Evolutionary conservation across 331 rosid species (phyloP), one percentile per base, ranked within the genome.

Genomic region (Erythrophleum ivorense): DNA sequence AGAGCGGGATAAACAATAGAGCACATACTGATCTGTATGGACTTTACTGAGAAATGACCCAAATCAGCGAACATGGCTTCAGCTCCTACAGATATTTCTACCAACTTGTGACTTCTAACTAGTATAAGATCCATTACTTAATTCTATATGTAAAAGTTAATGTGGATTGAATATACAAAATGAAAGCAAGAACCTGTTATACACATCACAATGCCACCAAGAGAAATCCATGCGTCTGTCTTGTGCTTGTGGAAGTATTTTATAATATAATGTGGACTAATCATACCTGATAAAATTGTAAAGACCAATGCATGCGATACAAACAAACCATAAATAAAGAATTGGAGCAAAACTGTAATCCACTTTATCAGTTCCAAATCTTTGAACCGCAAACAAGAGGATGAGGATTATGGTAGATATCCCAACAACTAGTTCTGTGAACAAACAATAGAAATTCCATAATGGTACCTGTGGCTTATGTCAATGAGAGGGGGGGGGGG

Each of bases 1-100:
- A 91, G 90, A 54, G 93, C 80, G 0, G 93, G 96, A 76, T 91
- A 89, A 0, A 88, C 84, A 16, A 88, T 29, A 3, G 81, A 34
- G 33, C 96, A 89, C 93, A 86, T 89, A 73, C 96, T 91, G 24
- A 91, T 76, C 58, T 88, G 92, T 48, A 89, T 83, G 18, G 96
- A 84, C 45, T 13, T 80, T n/a, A 91, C 87, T 0, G 86, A 81
- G 86, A 91, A 91, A 70, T 91, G 95, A 0, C 95, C 91, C 33
- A 91, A 87, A 71, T 91, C 93, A 0, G 95, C 91, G 80, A 91
- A 91, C 16, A 91, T 16, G 15, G 95, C 95, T 77, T 91, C 93
- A 11, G 92, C 83, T 66, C 91, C 93, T 88, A 62, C 76, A 57
- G 0, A 4, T n/a, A 3, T 38, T 24, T 24, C 29, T 24, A 24